Evolutionary conservation across 31 red algal species (phyloP).

Genomic region (Odonthalia washingtoniensis): DNA sequence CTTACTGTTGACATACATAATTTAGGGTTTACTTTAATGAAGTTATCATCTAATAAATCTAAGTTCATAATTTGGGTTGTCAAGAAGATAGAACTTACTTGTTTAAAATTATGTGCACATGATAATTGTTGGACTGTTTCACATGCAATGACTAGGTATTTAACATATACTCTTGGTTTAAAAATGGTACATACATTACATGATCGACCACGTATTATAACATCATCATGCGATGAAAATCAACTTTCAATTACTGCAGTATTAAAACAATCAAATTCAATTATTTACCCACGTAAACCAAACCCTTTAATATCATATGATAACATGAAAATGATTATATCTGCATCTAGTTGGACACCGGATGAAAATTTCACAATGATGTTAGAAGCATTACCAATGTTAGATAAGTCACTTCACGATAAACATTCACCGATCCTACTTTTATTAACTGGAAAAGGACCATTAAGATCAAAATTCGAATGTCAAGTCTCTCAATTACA

Average conservation of each 20-base stretch:
- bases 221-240: background rate
- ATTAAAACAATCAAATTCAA: background rate
- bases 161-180: conserved; percentile 8
- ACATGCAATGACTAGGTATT: conserved; percentile 26
- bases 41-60: background rate
- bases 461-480: conserved; percentile 65
- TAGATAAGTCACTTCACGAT: conserved; percentile 43
- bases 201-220: conserved; percentile 27
- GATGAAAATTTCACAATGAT: conserved; percentile 90
- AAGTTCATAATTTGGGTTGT: conserved; percentile 45
- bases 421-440: too few relatives aligned
- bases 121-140: conserved; percentile 60
- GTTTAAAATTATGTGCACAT: conserved; percentile 38
- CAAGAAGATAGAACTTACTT: conserved; percentile 28
- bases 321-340: conserved; percentile 45
- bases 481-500: background rate
- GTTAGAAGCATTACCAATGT: conserved; percentile 49
- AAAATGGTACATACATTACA: conserved; percentile 15
- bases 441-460: conserved; percentile 90
- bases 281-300: background rate
- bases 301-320: too few relatives aligned
- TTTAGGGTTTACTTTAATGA: conserved; percentile 38
- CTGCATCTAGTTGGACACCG: conserved; percentile 91
- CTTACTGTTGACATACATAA: conserved; percentile 50
- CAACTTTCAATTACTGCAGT: background rate